Evolutionary conservation across 2,329 filamentous ascomycete genomes (phyloP).

Genomic region (Dactylonectria estremocensis): DNA sequence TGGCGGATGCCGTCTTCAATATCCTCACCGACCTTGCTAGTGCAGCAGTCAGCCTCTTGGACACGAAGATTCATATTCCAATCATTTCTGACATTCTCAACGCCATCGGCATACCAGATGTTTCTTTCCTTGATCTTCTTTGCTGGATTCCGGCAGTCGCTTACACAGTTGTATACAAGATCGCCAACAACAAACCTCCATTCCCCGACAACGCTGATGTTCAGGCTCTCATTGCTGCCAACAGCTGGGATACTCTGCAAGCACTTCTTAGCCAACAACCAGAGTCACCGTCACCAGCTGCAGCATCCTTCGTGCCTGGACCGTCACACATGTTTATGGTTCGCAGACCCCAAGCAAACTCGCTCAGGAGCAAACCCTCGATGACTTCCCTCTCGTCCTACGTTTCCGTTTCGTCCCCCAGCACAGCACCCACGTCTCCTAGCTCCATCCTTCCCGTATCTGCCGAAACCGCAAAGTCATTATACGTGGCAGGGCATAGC

Average conservation of each 20-base stretch:
- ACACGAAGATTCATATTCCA: conserved; percentile 3
- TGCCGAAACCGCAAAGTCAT: background rate
- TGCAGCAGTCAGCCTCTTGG: background rate
- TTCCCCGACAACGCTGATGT: background rate
- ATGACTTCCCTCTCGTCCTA: background rate
- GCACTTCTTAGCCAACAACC: background rate
- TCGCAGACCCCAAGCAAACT: background rate
- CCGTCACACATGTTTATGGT: background rate
- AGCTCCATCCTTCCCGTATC: background rate
- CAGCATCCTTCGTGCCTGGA: background rate
- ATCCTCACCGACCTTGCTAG: background rate
- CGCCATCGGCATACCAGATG: background rate
- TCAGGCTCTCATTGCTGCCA: background rate
- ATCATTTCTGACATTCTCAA: conserved; percentile 14
- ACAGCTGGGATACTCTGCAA: background rate
- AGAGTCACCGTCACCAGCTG: background rate
- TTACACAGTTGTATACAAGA: background rate
- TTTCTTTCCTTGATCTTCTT: conserved; percentile 11
- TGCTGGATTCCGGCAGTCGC: background rate
- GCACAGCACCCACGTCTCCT: background rate
- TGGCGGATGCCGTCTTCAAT: background rate
- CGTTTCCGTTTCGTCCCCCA: background rate
- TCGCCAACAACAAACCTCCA: background rate
- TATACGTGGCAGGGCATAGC: background rate
- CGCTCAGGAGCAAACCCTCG: background rate